A percentile compares a stretch with the other conserved stretches of the same genome.
phyloP scores from a whole-genome alignment of 1,284 basidiomycete genomes.

The Ganoderma boninense region DNA sequence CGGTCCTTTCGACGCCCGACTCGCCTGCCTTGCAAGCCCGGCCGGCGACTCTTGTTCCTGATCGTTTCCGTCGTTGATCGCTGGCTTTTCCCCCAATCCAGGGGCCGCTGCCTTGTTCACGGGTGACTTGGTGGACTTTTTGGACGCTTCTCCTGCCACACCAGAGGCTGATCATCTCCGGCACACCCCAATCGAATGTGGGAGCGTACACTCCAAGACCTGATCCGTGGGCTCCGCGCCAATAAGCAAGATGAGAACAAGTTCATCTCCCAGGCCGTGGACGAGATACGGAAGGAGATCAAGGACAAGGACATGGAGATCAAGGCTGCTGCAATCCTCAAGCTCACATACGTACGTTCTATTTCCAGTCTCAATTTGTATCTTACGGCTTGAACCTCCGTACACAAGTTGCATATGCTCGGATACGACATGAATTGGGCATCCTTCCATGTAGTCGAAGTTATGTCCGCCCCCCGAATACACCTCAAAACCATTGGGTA shows the following conservation, averaged over 20 bases:
- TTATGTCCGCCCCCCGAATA: slow-evolving; percentile 93
- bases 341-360: slow-evolving; percentile 87
- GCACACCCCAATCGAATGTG: slow-evolving; percentile 66
- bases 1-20: not conserved
- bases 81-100: not conserved
- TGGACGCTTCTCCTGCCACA: slow-evolving; percentile 3
- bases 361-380: not conserved
- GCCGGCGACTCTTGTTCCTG: not conserved
- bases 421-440: slow-evolving; percentile 92
- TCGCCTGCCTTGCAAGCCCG: not conserved
- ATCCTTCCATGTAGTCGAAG: slow-evolving; percentile 95
- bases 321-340: slow-evolving; percentile 94
- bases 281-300: slow-evolving; percentile 92
- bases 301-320: slow-evolving; percentile 96
- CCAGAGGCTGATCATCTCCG: not conserved
- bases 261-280: slow-evolving; percentile 83
- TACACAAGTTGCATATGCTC: slow-evolving; percentile 86
- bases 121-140: not conserved
- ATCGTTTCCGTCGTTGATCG: not conserved
- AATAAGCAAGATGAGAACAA: slow-evolving; percentile 86
- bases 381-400: slow-evolving; percentile 1
- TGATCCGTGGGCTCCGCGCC: slow-evolving; percentile 89
- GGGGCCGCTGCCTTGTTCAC: not conserved
- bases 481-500: slow-evolving; percentile 98
- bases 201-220: slow-evolving; percentile 92